Evolutionary conservation across 495 filamentous ascomycete species (phyloP).

Genomic region (Podospora sp.): DNA sequence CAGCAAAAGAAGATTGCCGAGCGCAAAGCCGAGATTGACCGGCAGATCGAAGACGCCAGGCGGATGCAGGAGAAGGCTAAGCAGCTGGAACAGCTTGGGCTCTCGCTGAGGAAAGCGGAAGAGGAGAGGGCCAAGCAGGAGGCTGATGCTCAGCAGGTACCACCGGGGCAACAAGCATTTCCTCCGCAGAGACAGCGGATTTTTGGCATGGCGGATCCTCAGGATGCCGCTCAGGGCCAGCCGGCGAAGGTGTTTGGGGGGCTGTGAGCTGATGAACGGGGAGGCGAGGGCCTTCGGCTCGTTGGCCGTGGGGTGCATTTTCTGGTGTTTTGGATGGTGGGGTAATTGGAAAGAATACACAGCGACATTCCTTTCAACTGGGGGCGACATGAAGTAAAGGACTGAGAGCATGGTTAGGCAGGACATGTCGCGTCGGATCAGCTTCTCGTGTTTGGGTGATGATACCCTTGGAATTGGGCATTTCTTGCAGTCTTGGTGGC

Average conservation of each 20-base stretch:
- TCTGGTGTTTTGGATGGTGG: background rate
- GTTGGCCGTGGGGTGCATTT: background rate
- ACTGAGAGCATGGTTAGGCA: background rate
- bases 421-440: background rate
- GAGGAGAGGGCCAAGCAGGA: conserved; percentile 18
- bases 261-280: background rate
- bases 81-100: conserved; percentile 19
- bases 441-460: background rate
- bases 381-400: background rate
- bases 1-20: conserved; percentile 47
- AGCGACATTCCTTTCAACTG: background rate
- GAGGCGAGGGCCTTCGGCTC: background rate
- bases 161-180: background rate
- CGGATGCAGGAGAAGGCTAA: conserved; percentile 22
- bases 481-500: too few relatives aligned
- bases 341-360: background rate
- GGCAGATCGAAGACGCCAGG: conserved; percentile 12
- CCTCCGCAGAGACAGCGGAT: background rate
- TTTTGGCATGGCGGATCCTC: background rate
- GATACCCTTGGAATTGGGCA: too few relatives aligned
- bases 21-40: conserved; percentile 5
- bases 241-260: background rate
- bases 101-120: conserved; percentile 16
- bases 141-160: conserved; percentile 13
- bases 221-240: background rate